A percentile compares a stretch with the other conserved stretches of the same genome.
Evolutionary conservation across 495 filamentous ascomycete species (phyloP).

Genomic region (Xylaria venustula): DNA sequence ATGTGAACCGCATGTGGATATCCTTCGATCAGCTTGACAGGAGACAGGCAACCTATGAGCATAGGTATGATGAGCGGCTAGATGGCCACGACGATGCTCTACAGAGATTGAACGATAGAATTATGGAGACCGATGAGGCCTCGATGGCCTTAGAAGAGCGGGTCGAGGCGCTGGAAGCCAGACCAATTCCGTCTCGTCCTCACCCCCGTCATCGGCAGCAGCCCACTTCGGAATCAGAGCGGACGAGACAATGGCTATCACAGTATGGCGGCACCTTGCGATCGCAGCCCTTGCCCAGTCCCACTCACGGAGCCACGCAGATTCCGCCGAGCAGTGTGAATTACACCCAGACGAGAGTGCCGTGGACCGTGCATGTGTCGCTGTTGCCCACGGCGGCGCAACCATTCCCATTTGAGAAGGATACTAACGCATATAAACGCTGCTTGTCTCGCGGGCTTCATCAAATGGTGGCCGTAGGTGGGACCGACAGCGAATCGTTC

Average conservation of each 20-base stretch:
- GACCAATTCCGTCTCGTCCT: slow-evolving; percentile 14
- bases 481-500: slow-evolving; percentile 48
- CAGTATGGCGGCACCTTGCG: slow-evolving; percentile 20
- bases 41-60: slow-evolving; percentile 40
- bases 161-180: slow-evolving; percentile 46
- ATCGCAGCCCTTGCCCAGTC: slow-evolving; percentile 3
- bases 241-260: slow-evolving; percentile 12
- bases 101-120: slow-evolving; percentile 39
- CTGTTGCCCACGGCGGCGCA: slow-evolving; percentile 50
- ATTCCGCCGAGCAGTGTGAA: slow-evolving; percentile 9
- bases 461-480: slow-evolving; percentile 49
- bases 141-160: slow-evolving; percentile 52
- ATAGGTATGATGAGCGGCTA: slow-evolving; percentile 45
- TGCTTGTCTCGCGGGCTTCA: slow-evolving; percentile 57
- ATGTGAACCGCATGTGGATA: slow-evolving; percentile 50
- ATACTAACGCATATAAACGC: slow-evolving; percentile 56
- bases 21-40: slow-evolving; percentile 47
- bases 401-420: slow-evolving; percentile 59
- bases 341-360: slow-evolving; percentile 22
- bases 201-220: slow-evolving; percentile 25
- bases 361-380: slow-evolving; percentile 58
- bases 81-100: slow-evolving; percentile 40
- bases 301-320: slow-evolving; percentile 6
- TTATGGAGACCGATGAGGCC: slow-evolving; percentile 51
- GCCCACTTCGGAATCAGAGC: slow-evolving; percentile 30